Evolutionary conservation across 371 early-diverging fungal genomes (phyloP).

Genomic region (Mortierella sp.): DNA sequence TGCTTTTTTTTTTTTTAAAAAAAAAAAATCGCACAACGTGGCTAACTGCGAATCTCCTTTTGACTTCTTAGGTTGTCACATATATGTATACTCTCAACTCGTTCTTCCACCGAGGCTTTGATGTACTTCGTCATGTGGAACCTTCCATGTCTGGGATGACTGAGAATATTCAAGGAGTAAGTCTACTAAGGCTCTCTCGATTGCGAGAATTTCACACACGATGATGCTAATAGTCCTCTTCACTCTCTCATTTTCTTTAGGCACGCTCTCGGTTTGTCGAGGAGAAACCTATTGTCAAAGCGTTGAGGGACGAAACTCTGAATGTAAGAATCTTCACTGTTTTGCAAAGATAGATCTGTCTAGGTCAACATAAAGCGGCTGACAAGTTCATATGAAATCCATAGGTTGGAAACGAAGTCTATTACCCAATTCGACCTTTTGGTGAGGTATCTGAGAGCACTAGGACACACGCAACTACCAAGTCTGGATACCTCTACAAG

Average conservation of each 20-base stretch:
- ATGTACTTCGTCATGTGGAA: conserved; percentile 39
- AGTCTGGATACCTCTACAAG: conserved; percentile 82
- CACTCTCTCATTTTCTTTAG: conserved; percentile 7
- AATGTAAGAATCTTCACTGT: conserved; percentile 24
- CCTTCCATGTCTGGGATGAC: conserved; percentile 47
- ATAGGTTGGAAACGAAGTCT: conserved; percentile 51
- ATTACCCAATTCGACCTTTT: conserved; percentile 54
- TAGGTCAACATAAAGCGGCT: not conserved
- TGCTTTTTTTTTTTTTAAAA: too few relatives aligned
- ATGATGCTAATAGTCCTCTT: not conserved
- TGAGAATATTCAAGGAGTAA: conserved; percentile 45
- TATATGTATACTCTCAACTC: conserved; percentile 55
- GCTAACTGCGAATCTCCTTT: too few relatives aligned
- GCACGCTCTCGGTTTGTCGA: conserved; percentile 42
- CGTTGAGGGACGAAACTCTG: conserved; percentile 40
- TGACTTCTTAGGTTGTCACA: conserved; percentile 34
- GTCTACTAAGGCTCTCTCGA: not conserved
- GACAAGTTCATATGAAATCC: too few relatives aligned
- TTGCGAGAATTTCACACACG: too few relatives aligned
- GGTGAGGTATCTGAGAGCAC: conserved; percentile 29
- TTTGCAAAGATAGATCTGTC: not conserved
- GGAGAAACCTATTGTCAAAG: conserved; percentile 46
- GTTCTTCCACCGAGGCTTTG: conserved; percentile 47
- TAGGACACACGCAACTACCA: conserved; percentile 40
- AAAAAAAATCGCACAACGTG: too few relatives aligned